Percentiles rank a stretch among this genome's conserved stretches.
Evolutionary conservation across 768 basidiomycete species (phyloP).

Genomic region (Psilocybe cubensis): DNA sequence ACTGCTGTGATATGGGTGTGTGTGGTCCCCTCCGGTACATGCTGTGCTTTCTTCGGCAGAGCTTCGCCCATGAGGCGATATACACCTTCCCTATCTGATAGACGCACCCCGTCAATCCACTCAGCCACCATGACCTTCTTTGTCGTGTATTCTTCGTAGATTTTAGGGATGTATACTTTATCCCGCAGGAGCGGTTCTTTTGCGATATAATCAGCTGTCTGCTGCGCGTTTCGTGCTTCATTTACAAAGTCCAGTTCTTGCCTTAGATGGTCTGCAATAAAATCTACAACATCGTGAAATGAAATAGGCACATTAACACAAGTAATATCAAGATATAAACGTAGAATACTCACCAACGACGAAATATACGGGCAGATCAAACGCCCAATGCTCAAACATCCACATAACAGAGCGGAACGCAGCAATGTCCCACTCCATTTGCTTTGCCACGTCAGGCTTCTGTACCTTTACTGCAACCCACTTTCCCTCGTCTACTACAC

Average conservation of each 20-base stretch:
- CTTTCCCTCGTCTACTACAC: constrained; percentile 42
- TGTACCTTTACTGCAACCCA: constrained; percentile 95
- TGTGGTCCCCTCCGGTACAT: constrained; percentile 4
- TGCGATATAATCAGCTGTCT: constrained; percentile 69
- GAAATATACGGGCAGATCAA: constrained; percentile 86
- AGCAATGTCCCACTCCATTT: constrained; percentile 84
- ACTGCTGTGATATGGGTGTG: constrained; percentile 1
- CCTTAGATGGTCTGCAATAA: constrained; percentile 79
- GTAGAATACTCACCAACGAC: constrained; percentile 73
- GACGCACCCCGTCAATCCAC: constrained; percentile 80
- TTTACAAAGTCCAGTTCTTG: constrained; percentile 82
- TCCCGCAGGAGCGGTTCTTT: constrained; percentile 70
- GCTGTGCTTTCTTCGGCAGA: constrained; percentile 6
- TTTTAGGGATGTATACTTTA: constrained; percentile 79
- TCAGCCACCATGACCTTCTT: constrained; percentile 83
- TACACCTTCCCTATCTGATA: constrained; percentile 66
- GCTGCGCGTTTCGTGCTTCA: constrained; percentile 78
- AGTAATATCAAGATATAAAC: constrained; percentile 22
- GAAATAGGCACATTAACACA: not conserved
- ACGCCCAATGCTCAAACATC: constrained; percentile 78
- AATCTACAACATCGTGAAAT: constrained; percentile 45
- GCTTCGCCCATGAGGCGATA: constrained; percentile 60
- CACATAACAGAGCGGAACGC: constrained; percentile 76
- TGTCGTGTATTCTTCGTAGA: constrained; percentile 73
- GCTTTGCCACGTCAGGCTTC: constrained; percentile 85